Conservation (phyloP, 306 rosid species). For the Begonia loranthoides region DNA sequence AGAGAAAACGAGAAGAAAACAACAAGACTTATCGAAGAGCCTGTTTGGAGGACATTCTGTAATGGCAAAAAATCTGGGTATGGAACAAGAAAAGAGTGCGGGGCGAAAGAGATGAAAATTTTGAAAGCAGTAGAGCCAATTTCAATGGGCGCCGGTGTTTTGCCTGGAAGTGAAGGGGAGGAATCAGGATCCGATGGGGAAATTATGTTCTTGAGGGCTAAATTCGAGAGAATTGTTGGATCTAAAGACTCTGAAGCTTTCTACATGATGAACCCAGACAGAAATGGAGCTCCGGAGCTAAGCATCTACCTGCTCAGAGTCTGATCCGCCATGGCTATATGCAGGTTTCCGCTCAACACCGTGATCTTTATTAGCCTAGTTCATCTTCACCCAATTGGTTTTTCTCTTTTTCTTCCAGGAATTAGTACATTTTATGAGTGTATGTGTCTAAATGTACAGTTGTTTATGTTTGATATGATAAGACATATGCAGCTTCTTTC, state of each 20-base stretch:
- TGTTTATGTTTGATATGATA: no score
- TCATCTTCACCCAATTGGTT: slow-evolving; percentile 1
- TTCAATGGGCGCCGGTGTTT: slow-evolving; percentile 96
- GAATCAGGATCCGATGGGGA: slow-evolving; percentile 28
- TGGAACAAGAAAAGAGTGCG: slow-evolving; percentile 78
- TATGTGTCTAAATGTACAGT: no score
- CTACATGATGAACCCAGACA: slow-evolving; percentile 99
- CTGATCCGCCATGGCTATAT: slow-evolving; percentile 13
- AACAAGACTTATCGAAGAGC: slow-evolving; percentile 49
- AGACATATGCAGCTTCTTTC: no score
- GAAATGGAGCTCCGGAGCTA: slow-evolving; percentile 99
- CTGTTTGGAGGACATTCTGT: slow-evolving; percentile 82
- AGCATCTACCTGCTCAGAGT: slow-evolving; percentile 95
- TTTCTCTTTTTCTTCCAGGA: no score
- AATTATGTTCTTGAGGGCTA: slow-evolving; percentile 92
- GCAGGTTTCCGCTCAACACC: no score
- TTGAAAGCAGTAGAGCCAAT: slow-evolving; percentile 83
- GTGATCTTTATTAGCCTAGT: slow-evolving; percentile 1
- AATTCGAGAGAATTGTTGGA: slow-evolving; percentile 96
- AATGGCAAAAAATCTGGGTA: slow-evolving; percentile 90
- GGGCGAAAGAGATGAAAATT: slow-evolving; percentile 69
- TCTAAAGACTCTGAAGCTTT: slow-evolving; percentile 97
- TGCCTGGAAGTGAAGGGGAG: slow-evolving; percentile 28
- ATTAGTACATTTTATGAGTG: no score
- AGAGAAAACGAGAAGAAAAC: slow-evolving; percentile 27